Evolutionary conservation across 441 rosid species (phyloP).

Genomic region (Euphorbia corollata): DNA sequence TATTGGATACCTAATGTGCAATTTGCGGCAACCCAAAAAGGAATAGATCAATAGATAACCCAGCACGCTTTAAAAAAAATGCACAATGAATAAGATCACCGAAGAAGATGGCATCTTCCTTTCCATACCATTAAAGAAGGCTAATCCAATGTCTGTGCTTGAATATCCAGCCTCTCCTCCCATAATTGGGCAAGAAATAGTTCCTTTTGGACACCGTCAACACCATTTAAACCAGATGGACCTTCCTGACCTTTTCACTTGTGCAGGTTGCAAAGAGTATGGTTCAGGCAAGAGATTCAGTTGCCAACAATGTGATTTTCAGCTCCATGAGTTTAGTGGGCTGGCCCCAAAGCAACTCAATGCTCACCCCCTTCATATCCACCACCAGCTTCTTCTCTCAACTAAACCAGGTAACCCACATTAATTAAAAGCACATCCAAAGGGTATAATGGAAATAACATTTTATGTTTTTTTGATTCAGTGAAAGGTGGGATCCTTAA

Average conservation of each 20-base stretch:
- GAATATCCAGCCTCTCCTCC: conserved; percentile 56
- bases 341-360: conserved; percentile 49
- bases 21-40: conserved; percentile 6
- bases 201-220: conserved; percentile 54
- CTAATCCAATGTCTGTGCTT: conserved; percentile 17
- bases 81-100: conserved; percentile 17
- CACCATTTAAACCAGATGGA: conserved; percentile 42
- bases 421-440: no score
- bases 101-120: conserved; percentile 24
- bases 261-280: conserved; percentile 71
- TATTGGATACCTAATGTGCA: no score
- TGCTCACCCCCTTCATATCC: conserved; percentile 66
- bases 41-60: not conserved
- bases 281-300: conserved; percentile 68
- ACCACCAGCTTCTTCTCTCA: conserved; percentile 57
- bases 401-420: conserved; percentile 71
- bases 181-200: conserved; percentile 38
- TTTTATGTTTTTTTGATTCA: conserved; percentile 8
- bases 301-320: conserved; percentile 60
- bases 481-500: conserved; percentile 61
- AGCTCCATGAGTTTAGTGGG: conserved; percentile 80
- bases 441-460: no score
- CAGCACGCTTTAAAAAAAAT: no score
- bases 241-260: conserved; percentile 51
- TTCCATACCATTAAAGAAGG: conserved; percentile 1